Percentiles rank a stretch among this genome's conserved stretches.
phyloP scores from a whole-genome alignment of 768 basidiomycete species.

The Myochromella boudieri region DNA sequence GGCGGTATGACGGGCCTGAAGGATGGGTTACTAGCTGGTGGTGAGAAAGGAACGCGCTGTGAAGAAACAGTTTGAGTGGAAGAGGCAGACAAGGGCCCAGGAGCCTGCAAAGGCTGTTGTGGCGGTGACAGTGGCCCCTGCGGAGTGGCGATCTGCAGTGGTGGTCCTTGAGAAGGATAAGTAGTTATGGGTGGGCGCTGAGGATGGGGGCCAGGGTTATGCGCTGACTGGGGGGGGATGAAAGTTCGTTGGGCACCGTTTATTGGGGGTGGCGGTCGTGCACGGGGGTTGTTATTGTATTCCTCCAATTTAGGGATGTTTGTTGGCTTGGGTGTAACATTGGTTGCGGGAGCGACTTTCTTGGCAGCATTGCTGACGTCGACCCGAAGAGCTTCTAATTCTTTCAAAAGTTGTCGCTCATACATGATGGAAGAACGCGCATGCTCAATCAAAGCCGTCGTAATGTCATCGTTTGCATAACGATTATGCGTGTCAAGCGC shows the following conservation, averaged over 20 bases:
- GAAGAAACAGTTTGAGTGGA: slow-evolving; percentile 27
- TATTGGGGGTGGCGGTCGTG: slow-evolving; percentile 25
- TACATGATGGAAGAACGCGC: slow-evolving; percentile 90
- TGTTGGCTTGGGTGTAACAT: slow-evolving; percentile 59
- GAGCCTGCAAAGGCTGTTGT: slow-evolving; percentile 21
- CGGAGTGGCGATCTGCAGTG: slow-evolving; percentile 13
- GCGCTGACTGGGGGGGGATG: slow-evolving; percentile 36
- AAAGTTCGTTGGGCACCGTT: slow-evolving; percentile 34
- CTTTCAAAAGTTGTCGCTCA: slow-evolving; percentile 83
- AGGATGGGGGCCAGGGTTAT: slow-evolving; percentile 21
- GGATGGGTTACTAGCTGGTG: slow-evolving; percentile 14
- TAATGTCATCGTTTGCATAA: slow-evolving; percentile 89
- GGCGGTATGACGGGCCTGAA: slow-evolving; percentile 29
- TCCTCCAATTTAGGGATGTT: slow-evolving; percentile 68
- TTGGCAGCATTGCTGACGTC: slow-evolving; percentile 73
- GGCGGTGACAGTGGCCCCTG: slow-evolving; percentile 11
- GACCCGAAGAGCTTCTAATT: slow-evolving; percentile 79
- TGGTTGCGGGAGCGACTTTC: slow-evolving; percentile 48
- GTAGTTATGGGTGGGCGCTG: slow-evolving; percentile 19
- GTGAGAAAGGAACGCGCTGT: slow-evolving; percentile 17
- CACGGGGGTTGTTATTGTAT: slow-evolving; percentile 34
- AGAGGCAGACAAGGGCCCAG: slow-evolving; percentile 28
- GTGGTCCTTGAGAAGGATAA: slow-evolving; percentile 26
- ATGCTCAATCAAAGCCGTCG: slow-evolving; percentile 88
- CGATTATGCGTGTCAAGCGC: slow-evolving; percentile 84